Evolutionary conservation across 1,284 basidiomycete species (phyloP).

Genomic region (Microbotryum saponariae): DNA sequence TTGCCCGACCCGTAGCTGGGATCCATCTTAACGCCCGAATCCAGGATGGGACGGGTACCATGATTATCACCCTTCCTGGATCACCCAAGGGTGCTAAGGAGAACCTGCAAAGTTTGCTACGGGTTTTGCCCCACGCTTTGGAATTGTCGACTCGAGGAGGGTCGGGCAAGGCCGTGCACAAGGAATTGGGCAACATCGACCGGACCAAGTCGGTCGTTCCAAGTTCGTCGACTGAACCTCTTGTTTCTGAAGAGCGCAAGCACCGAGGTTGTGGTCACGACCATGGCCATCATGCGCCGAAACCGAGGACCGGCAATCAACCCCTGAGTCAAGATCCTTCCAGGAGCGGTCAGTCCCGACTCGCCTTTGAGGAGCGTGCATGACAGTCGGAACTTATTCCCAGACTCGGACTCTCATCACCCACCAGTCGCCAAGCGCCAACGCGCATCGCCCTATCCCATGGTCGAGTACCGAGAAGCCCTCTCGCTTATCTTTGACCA

Average conservation of each 20-base stretch:
- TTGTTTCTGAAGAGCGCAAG: constrained; percentile 41
- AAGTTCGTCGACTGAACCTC: too few relatives aligned
- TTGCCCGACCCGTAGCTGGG: constrained; percentile 73
- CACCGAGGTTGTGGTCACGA: constrained; percentile 43
- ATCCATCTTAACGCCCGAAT: constrained; percentile 40
- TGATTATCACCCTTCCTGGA: constrained; percentile 73
- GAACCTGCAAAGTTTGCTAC: constrained; percentile 58
- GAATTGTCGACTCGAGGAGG: constrained; percentile 62
- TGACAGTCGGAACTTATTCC: background rate
- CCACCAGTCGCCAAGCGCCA: constrained; percentile 55
- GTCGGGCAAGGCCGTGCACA: constrained; percentile 30
- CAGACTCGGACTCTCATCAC: background rate
- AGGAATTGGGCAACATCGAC: background rate
- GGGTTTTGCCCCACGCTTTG: constrained; percentile 56
- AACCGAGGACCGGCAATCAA: constrained; percentile 44
- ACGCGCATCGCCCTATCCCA: constrained; percentile 65
- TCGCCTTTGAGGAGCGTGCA: constrained; percentile 17
- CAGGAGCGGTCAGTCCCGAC: constrained; percentile 49
- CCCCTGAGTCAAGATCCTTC: constrained; percentile 61
- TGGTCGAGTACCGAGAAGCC: constrained; percentile 61
- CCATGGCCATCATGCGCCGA: constrained; percentile 30
- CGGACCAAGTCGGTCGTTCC: background rate
- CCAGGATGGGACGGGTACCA: constrained; percentile 47
- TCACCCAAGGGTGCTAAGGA: constrained; percentile 76
- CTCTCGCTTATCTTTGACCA: constrained; percentile 53